These are phyloP conservation scores for Chaetothyriales sp. DNA, from an alignment of 2,329 filamentous ascomycete genomes.

Conservation along the genomic window DNA sequence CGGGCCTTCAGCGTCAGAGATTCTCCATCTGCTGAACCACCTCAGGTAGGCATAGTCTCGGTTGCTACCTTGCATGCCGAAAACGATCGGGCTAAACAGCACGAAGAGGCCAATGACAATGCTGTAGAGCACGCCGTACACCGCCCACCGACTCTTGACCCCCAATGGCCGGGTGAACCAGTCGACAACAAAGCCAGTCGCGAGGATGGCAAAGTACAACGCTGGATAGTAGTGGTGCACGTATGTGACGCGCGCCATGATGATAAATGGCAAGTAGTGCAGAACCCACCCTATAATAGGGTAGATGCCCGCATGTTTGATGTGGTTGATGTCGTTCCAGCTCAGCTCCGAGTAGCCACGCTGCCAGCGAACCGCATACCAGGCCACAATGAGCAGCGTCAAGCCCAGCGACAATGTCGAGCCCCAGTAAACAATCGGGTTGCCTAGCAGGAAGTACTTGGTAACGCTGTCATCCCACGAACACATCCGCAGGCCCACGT, in stretches of 20 bases:
- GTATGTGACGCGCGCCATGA: conserved; percentile 98
- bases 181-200: conserved; percentile 74
- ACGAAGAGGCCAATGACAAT: conserved; percentile 64
- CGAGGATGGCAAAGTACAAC: conserved; percentile 89
- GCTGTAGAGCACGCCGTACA: conserved; percentile 63
- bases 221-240: conserved; percentile 99
- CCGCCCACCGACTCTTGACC: conserved; percentile 46
- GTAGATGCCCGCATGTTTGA: conserved; percentile 87
- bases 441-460: conserved; percentile 97
- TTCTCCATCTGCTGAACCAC: conserved; percentile 81
- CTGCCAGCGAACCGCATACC: conserved; percentile 91
- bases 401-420: conserved; percentile 64
- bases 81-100: conserved; percentile 84
- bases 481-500: conserved; percentile 96
- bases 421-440: conserved; percentile 91
- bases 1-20: conserved; percentile 44
- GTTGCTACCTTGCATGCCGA: conserved; percentile 81
- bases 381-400: conserved; percentile 57
- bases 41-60: conserved; percentile 79
- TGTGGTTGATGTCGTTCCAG: conserved; percentile 69
- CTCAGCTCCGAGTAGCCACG: conserved; percentile 77
- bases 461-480: conserved; percentile 90
- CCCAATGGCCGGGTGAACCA: conserved; percentile 59
- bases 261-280: conserved; percentile 87
- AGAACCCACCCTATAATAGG: conserved; percentile 87